Percentiles rank a stretch among this genome's conserved stretches.
Conservation (phyloP, 768 basidiomycete genomes). For the Lactifluus piperatus region DNA sequence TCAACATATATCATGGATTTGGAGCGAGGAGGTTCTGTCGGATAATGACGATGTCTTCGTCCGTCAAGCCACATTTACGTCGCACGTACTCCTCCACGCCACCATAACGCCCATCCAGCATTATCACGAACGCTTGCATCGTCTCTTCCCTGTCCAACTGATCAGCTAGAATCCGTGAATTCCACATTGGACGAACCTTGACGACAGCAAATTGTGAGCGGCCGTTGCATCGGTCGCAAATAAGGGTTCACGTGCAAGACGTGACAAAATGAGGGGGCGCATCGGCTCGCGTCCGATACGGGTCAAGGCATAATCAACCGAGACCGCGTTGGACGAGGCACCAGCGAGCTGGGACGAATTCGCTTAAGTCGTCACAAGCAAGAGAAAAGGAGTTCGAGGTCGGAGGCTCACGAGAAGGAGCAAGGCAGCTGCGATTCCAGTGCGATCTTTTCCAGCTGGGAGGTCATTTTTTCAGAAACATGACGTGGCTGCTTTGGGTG, state of each 20-base stretch:
- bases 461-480: background rate
- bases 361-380: background rate
- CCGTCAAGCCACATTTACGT: conserved; percentile 45
- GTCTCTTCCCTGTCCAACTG: conserved; percentile 47
- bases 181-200: conserved; percentile 43
- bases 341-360: conserved; percentile 52
- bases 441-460: conserved; percentile 73
- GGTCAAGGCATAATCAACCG: conserved; percentile 69
- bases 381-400: background rate
- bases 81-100: conserved; percentile 59
- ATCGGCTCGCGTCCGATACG: conserved; percentile 74
- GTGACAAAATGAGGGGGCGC: conserved; percentile 57
- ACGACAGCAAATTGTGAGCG: conserved; percentile 77
- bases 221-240: conserved; percentile 68
- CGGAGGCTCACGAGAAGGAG: conserved; percentile 46
- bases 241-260: conserved; percentile 60
- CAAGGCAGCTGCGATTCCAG: conserved; percentile 67
- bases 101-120: conserved; percentile 56
- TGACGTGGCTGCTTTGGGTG: background rate
- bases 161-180: background rate
- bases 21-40: conserved; percentile 43
- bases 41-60: conserved; percentile 54
- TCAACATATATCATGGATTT: background rate
- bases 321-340: conserved; percentile 54
- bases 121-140: conserved; percentile 60